Evolutionary conservation across 768 basidiomycete species (phyloP).

Genomic region (Scleroderma bovista): DNA sequence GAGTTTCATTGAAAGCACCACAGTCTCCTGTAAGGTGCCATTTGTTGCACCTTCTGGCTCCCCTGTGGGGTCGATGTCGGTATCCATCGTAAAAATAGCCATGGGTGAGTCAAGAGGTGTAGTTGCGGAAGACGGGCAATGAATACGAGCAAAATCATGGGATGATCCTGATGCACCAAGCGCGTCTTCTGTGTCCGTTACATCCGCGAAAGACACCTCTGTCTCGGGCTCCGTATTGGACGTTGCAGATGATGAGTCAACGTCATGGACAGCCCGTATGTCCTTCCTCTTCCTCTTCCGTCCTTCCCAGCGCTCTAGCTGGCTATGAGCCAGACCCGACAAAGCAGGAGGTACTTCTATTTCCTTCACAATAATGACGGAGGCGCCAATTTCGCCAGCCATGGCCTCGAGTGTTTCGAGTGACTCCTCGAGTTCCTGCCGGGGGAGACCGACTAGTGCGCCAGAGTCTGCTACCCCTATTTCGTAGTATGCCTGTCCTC

Average conservation of each 20-base stretch:
- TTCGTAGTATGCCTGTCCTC: constrained; percentile 81
- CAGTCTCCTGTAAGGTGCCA: not conserved
- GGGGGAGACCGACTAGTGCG: constrained; percentile 72
- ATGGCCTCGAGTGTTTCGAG: constrained; percentile 88
- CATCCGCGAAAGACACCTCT: constrained; percentile 32
- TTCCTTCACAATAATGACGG: constrained; percentile 87
- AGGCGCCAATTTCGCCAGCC: constrained; percentile 91
- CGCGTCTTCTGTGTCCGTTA: constrained; percentile 34
- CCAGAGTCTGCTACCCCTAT: constrained; percentile 85
- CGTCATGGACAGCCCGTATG: constrained; percentile 13
- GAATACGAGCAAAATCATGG: constrained; percentile 1
- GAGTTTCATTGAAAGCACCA: constrained; percentile 44
- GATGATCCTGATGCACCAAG: constrained; percentile 8
- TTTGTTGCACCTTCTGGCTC: constrained; percentile 24
- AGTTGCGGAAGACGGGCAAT: not conserved
- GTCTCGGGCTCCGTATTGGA: constrained; percentile 37
- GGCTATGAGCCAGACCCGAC: constrained; percentile 29
- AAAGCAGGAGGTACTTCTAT: constrained; percentile 66
- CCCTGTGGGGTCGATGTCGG: constrained; percentile 31
- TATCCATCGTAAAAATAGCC: constrained; percentile 44
- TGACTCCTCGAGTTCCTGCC: constrained; percentile 70
- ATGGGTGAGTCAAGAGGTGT: constrained; percentile 19
- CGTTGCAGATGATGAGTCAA: constrained; percentile 29
- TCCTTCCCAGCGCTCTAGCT: constrained; percentile 30
- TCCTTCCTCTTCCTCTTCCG: constrained; percentile 32